Evolutionary conservation across 768 basidiomycete genomes (phyloP), one percentile per base, ranked within the genome.

Genomic region (Lentinus tigrinus): DNA sequence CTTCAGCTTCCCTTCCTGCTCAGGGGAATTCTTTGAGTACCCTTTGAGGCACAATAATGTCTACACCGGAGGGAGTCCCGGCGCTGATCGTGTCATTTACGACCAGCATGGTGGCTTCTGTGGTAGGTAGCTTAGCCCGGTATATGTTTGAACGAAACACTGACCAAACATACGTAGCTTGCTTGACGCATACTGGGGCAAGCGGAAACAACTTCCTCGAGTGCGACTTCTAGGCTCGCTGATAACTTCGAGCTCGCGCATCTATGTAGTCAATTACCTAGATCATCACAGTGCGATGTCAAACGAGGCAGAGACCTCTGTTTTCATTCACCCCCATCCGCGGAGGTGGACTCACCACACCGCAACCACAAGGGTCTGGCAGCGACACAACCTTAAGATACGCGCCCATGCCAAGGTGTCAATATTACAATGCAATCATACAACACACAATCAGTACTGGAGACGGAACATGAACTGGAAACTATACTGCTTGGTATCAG

Each of bases 401-500:
- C 11, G 31, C 31, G 31, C 7, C 6, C n/a, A 27, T 14, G 23
- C 31, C 16, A 23, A 3, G 47, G 39, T 28, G 24, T 31, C 7
- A 40, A 27, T 42, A 47, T 42, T 54, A 56, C 48, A 54, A 23
- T 28, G 26, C 28, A 47, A 10, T 48, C 36, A 64, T 62, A 63
- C 56, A 63, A 38, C 17, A 64, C 24, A 60, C 43, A 52, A 66
- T 72, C 63, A 75, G 64, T 73, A 73, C 24, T 67, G 61, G 62
- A 87, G 75, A 65, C 88, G 84, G 78, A 95, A 98, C 87, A 98
- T 91, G 78, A 98, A 96, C 74, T 97, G 95, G 80, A 96, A 95
- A 71, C 88, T 93, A 73, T 95, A 96, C 74, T 97, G 94, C 75
- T 98, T 98, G 51, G 95, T 96, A 71, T 99, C 96, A n/a, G 91